These are phyloP conservation scores for Colletotrichum incanum DNA, from an alignment of 2,329 filamentous ascomycete genomes.

Conservation along the genomic window DNA sequence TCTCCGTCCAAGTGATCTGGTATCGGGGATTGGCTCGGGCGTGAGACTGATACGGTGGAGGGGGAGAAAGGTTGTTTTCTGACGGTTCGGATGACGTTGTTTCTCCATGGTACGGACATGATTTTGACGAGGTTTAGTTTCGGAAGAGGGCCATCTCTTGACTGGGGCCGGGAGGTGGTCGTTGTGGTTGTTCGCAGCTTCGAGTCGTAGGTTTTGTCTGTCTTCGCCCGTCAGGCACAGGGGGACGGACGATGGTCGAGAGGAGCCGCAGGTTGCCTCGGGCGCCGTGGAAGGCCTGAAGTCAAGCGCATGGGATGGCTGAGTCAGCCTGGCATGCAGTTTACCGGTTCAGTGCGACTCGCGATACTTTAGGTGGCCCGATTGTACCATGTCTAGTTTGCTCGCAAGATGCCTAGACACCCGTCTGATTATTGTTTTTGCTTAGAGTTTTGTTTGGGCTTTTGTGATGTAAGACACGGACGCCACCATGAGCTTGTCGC, in stretches of 20 bases:
- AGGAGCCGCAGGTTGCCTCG: not conserved
- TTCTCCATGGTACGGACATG: slow-evolving; percentile 17
- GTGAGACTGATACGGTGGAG: not conserved
- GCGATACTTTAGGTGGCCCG: not conserved
- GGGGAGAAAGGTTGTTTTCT: slow-evolving; percentile 13
- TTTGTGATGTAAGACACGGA: not conserved
- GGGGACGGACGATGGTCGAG: not conserved
- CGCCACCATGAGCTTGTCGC: slow-evolving; percentile 23
- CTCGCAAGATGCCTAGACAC: not conserved
- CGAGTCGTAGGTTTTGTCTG: not conserved
- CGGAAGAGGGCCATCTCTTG: slow-evolving; percentile 21
- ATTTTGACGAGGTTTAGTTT: slow-evolving; percentile 24
- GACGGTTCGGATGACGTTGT: slow-evolving; percentile 37
- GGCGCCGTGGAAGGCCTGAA: too few species aligned
- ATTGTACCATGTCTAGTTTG: not conserved
- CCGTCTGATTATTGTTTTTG: slow-evolving; percentile 7
- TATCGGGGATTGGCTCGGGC: not conserved
- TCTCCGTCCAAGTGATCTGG: not conserved
- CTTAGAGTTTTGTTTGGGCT: not conserved
- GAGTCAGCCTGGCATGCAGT: slow-evolving; percentile 20
- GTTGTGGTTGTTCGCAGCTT: slow-evolving; percentile 1
- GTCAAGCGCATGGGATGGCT: not conserved
- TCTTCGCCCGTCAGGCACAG: not conserved
- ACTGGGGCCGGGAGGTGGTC: not conserved
- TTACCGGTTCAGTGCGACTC: not conserved